Percentiles rank a stretch among this genome's conserved stretches.
Evolutionary conservation across 2,329 filamentous ascomycete genomes (phyloP).

Genomic region (Nigrospora osmanthi): DNA sequence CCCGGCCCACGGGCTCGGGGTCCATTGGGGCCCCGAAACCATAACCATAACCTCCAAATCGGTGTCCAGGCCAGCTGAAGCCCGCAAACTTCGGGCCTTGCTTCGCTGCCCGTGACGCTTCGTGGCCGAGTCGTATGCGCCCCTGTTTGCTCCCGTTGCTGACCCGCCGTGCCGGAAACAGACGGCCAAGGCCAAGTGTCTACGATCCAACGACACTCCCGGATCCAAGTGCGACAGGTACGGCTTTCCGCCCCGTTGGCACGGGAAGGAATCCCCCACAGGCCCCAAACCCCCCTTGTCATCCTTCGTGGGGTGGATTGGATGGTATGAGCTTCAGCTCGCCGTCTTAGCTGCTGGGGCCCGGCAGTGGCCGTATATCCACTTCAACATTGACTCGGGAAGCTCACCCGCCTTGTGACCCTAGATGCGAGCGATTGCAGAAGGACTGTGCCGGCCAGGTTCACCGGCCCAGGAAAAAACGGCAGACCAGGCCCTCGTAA

Average conservation of each 20-base stretch:
- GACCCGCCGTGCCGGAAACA: no score
- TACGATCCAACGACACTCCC: conserved; percentile 27
- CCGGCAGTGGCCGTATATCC: no score
- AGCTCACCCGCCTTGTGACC: neutral
- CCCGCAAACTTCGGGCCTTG: no score
- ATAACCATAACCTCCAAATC: no score
- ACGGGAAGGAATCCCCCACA: neutral
- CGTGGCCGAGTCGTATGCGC: no score
- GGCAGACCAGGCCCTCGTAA: conserved; percentile 42
- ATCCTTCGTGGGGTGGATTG: neutral
- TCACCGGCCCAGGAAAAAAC: conserved; percentile 42
- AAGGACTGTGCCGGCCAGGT: conserved; percentile 40
- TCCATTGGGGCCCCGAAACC: no score
- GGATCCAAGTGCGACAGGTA: conserved; percentile 36
- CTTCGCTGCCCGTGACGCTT: no score
- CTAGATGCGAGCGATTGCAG: conserved; percentile 37
- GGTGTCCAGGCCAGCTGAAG: no score
- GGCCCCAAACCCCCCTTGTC: neutral
- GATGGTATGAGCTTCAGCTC: neutral
- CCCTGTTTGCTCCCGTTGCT: no score
- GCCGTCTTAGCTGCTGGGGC: neutral
- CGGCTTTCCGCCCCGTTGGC: no score
- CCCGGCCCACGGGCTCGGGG: no score
- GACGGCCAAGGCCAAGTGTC: conserved; percentile 41
- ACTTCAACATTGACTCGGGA: conserved; percentile 2